Conservation (phyloP, 2,329 filamentous ascomycete genomes). For the Aspergillus pseudotamarii region DNA sequence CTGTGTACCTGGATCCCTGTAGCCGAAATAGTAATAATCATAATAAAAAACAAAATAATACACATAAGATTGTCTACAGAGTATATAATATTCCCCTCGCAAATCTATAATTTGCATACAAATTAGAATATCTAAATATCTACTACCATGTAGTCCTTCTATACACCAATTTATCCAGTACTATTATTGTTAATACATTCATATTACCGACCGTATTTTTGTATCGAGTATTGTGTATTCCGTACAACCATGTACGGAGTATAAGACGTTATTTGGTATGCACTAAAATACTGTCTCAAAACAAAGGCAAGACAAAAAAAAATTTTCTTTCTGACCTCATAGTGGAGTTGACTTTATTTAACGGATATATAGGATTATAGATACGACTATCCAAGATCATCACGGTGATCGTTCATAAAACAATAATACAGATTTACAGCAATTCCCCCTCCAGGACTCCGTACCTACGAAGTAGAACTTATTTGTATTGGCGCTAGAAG, state of each 20-base stretch:
- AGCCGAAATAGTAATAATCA: not conserved
- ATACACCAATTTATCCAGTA: not conserved
- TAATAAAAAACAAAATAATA: not conserved
- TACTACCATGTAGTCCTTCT: not conserved
- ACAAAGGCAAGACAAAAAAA: not conserved
- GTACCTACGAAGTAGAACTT: not conserved
- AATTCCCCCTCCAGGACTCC: too few species aligned
- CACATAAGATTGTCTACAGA: not conserved
- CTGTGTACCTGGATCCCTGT: not conserved
- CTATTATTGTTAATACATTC: not conserved
- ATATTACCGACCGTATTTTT: not conserved
- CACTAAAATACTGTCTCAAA: not conserved
- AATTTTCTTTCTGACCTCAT: not conserved
- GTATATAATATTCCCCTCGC: not conserved
- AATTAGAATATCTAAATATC: too few species aligned
- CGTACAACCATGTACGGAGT: not conserved
- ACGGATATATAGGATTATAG: not conserved
- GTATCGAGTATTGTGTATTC: not conserved
- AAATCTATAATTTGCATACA: not conserved
- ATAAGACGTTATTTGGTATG: not conserved
- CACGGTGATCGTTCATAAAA: conserved; percentile 6
- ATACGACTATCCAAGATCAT: conserved; percentile 8
- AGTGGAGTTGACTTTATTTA: not conserved
- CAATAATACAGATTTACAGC: conserved; percentile 1
- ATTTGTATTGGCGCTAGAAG: conserved; percentile 13